Evolutionary conservation across 768 basidiomycete species (phyloP).

Genomic region (Cystoderma amianthinum): DNA sequence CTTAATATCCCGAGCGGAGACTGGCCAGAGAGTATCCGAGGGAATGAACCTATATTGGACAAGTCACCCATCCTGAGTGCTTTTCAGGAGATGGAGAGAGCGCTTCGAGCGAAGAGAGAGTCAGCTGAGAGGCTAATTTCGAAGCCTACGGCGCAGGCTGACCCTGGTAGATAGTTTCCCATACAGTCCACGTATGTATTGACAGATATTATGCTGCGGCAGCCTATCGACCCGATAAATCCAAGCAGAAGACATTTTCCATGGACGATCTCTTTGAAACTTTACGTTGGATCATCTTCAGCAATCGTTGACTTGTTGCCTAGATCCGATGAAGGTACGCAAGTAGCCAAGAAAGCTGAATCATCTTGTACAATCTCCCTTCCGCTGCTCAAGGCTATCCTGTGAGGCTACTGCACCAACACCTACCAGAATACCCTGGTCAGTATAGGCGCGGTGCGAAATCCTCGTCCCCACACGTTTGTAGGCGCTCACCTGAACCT

Average conservation of each 20-base stretch:
- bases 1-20: conserved; percentile 43
- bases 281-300: conserved; percentile 43
- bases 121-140: not conserved
- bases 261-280: conserved; percentile 31
- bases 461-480: too few relatives aligned
- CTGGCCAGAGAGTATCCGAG: conserved; percentile 59
- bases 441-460: too few relatives aligned
- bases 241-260: conserved; percentile 7
- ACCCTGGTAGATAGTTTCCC: not conserved
- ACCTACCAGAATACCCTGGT: too few relatives aligned
- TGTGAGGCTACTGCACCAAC: too few relatives aligned
- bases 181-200: not conserved
- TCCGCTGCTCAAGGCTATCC: too few relatives aligned
- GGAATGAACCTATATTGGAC: conserved; percentile 7
- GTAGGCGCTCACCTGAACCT: too few relatives aligned
- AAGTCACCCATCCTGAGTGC: conserved; percentile 43
- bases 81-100: conserved; percentile 67
- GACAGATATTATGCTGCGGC: not conserved
- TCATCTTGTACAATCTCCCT: too few relatives aligned
- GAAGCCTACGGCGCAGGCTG: not conserved
- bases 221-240: conserved; percentile 2
- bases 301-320: conserved; percentile 31
- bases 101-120: conserved; percentile 38
- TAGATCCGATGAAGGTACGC: too few relatives aligned
- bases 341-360: too few relatives aligned